Evolutionary conservation across 192 early-diverging fungal species (phyloP).

Genomic region (Coemansia sp.): DNA sequence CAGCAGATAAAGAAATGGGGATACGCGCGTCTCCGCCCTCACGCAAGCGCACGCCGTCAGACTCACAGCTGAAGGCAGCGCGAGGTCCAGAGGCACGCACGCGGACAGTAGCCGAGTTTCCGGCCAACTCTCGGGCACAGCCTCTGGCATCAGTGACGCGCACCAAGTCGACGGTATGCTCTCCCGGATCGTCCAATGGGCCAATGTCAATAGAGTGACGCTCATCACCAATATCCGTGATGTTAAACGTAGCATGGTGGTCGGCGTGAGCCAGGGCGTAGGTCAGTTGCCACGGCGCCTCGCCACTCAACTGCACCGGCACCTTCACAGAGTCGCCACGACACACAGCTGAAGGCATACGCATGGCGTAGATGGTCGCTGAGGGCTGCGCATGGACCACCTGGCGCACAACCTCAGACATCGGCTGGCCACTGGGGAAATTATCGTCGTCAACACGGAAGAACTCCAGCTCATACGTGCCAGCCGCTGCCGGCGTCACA

Average conservation of each 20-base stretch:
- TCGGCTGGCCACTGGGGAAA: conserved; percentile 45
- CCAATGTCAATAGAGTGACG: conserved; percentile 29
- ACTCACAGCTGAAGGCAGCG: conserved; percentile 34
- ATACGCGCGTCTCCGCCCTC: conserved; percentile 38
- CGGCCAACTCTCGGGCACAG: conserved; percentile 42
- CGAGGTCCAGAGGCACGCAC: conserved; percentile 47
- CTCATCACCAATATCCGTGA: conserved; percentile 24
- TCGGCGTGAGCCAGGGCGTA: conserved; percentile 39
- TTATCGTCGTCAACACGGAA: conserved; percentile 52
- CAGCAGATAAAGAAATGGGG: conserved; percentile 20
- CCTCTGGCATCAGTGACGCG: conserved; percentile 45
- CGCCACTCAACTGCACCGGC: conserved; percentile 57
- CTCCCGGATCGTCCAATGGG: conserved; percentile 28
- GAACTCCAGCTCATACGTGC: conserved; percentile 49
- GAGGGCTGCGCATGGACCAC: conserved; percentile 50
- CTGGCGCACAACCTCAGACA: conserved; percentile 27
- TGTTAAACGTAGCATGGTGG: conserved; percentile 15
- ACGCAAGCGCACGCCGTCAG: conserved; percentile 29
- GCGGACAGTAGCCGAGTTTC: conserved; percentile 19
- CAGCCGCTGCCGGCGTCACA: conserved; percentile 41
- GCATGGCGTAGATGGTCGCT: conserved; percentile 28
- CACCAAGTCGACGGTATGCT: conserved; percentile 39
- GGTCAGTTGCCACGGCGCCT: conserved; percentile 57
- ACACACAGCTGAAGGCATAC: conserved; percentile 19
- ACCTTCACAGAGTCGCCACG: conserved; percentile 36